Base-by-base conservation (phyloP, 441 rosid species). In the Daphne laureola region DNA sequence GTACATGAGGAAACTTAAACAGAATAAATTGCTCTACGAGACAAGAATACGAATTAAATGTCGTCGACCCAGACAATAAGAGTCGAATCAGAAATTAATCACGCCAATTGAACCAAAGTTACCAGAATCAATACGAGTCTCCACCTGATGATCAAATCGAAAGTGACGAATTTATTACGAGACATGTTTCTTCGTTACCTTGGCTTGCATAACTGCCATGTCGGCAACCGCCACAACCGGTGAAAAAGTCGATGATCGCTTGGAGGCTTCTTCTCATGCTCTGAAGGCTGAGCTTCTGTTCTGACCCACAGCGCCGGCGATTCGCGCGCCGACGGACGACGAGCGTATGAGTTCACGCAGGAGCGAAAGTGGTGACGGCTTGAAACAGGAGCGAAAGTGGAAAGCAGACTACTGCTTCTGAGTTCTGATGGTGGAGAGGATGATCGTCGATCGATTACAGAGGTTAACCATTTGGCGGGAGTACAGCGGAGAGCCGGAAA, bases 241-340 rank as follows among this genome's bases (percentile, higher is more conserved):
- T 12, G n/a, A 74, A 63, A 63, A 60, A 69, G 58, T 47, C 53
- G 6, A 59, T 38, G 62, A 78, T 46, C 13, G 38, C 59, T 61
- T 51, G 59, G 54, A 74, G 46, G 17, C 15, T 59, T 54, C 52
- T 69, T 35, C 54, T 57, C 83, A 78, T 74, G 58, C 38, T 31
- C 38, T 31, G 2, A 21, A 4, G 1, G 25, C 25, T 21, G 25
- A 21, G 25, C 25, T 21, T 21, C 25, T 21, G 25, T 21, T 21
- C 25, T 21, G 25, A 21, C 25, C 25, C 2, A 21, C 38, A 31
- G 38, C 7, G 38, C 7, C 38, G 8, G 38, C 38, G 9, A 31
- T 5, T 31, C 38, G 38, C 38, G 38, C 38, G 38, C 9, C 38
- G 1, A 31, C 38, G 11, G 38, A 11, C 38, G 1, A 31, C 38